Evolutionary conservation across 371 early-diverging fungal species (phyloP), one percentile per base, ranked within the genome.

Genomic region (Catenaria anguillulae): DNA sequence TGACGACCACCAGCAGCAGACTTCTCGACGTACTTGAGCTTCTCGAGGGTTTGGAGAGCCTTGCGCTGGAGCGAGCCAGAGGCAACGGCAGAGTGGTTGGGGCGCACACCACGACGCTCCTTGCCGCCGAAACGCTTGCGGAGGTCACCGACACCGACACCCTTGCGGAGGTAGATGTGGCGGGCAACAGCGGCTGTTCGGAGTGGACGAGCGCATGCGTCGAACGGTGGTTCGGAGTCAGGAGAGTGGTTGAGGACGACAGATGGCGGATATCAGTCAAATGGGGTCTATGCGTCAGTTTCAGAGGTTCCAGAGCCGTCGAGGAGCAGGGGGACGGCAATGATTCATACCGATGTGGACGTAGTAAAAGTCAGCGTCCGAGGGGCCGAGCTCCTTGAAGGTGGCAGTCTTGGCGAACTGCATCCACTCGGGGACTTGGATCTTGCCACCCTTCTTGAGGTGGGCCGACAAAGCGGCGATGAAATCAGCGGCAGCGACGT

Each of bases 351-450:
- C n/a, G 21, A 43, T 23, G 52, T 50, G 52, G 15, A 92, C 77
- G 82, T 90, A 98, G 89, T 84, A 98, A 96, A 97, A 98, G 84
- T 98, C 97, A 65, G 90, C 89, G 72, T 98, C 95, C 77, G 90
- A 88, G 56, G 97, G 97, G 72, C 90, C 89, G 65, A 92, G 82
- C 80, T 95, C 94, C 86, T 93, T 95, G 88, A 77, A 81, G 70
- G 90, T 80, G 68, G 84, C 92, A 69, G 97, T 94, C 87, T 98
- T 98, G 80, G 92, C 95, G 71, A 93, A 76, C 76, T 98, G 95
- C 67, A 92, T 90, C 96, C 95, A 96, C 81, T 86, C 88, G 75
- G 97, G 98, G 70, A 98, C 87, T 71, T 90, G 89, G 75, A 98
- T 86, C 85, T 93, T 93, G 71, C 96, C 97, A 69, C 92, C 86